phyloP scores from a whole-genome alignment of 2,329 filamentous ascomycete species.

The Pyrenophora graminea region DNA sequence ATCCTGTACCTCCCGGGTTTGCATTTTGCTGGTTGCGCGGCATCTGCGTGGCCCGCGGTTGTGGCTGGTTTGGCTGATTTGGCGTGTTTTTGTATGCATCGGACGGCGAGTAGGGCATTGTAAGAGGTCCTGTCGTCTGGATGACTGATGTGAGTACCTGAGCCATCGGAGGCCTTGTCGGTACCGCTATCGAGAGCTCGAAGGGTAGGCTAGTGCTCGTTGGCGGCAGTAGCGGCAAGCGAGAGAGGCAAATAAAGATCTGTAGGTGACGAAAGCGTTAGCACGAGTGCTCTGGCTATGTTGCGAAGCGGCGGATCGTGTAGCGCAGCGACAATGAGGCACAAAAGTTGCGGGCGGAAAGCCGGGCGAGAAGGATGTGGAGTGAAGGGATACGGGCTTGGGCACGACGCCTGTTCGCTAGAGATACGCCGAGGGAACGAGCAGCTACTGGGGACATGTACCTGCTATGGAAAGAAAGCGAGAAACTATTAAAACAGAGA shows the following conservation, averaged over 20 bases:
- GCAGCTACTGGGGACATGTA: conserved; percentile 30
- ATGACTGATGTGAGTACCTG: conserved; percentile 55
- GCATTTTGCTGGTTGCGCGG: conserved; percentile 51
- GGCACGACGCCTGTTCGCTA: conserved; percentile 2
- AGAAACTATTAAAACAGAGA: conserved; percentile 45
- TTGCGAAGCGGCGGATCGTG: conserved; percentile 9
- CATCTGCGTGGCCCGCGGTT: conserved; percentile 48
- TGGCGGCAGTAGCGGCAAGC: conserved; percentile 19
- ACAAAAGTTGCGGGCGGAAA: conserved; percentile 8
- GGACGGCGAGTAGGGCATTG: conserved; percentile 56
- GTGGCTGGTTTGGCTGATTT: conserved; percentile 42
- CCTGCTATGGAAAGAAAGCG: conserved; percentile 33
- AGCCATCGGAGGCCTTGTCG: conserved; percentile 45
- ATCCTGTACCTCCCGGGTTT: conserved; percentile 45
- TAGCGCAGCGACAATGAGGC: conserved; percentile 11
- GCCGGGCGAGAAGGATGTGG: conserved; percentile 24
- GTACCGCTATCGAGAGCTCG: conserved; percentile 24
- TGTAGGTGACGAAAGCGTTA: conserved; percentile 23
- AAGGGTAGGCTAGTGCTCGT: conserved; percentile 21
- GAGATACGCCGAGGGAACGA: conserved; percentile 9
- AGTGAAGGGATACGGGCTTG: conserved; percentile 22
- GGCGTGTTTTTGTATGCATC: conserved; percentile 52
- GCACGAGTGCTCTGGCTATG: conserved; percentile 14
- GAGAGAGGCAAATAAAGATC: conserved; percentile 21
- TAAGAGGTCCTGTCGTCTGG: conserved; percentile 53